Evolutionary conservation across 2,329 filamentous ascomycete genomes (phyloP).

Genomic region (Penicillium sp.): DNA sequence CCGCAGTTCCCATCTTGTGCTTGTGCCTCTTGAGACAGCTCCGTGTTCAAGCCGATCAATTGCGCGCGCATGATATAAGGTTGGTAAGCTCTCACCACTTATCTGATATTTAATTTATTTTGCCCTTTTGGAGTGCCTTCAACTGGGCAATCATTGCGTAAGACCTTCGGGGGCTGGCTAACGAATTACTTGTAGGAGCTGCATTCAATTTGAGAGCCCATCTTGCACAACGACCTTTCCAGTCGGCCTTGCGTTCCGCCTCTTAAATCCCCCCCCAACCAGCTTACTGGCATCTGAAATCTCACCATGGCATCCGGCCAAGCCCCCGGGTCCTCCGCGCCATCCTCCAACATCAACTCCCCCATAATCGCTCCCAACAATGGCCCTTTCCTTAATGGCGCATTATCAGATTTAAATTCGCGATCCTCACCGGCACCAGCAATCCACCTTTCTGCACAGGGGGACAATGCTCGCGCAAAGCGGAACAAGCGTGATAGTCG

Average conservation of each 20-base stretch:
- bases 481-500: slow-evolving; percentile 45
- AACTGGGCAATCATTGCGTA: not conserved
- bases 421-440: slow-evolving; percentile 36
- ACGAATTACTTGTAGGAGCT: not conserved
- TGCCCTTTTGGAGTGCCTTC: not conserved
- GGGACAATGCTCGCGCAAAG: slow-evolving; percentile 34
- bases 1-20: not conserved
- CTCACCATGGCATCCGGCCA: slow-evolving; percentile 33
- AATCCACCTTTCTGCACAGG: slow-evolving; percentile 28
- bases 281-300: not conserved
- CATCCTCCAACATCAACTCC: slow-evolving; percentile 39
- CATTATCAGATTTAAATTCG: slow-evolving; percentile 29
- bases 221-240: not conserved
- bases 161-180: not conserved
- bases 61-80: not conserved
- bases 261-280: not conserved
- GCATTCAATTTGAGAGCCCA: not conserved
- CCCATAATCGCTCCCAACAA: slow-evolving; percentile 29
- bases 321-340: slow-evolving; percentile 33
- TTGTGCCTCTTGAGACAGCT: not conserved
- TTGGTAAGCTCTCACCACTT: not conserved
- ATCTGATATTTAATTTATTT: too few species aligned
- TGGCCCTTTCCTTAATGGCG: slow-evolving; percentile 29
- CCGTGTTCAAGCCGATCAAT: not conserved
- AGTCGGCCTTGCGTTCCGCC: not conserved